Base-by-base conservation (phyloP, 169 alveolate genomes). In the Babesia gibsoni region DNA sequence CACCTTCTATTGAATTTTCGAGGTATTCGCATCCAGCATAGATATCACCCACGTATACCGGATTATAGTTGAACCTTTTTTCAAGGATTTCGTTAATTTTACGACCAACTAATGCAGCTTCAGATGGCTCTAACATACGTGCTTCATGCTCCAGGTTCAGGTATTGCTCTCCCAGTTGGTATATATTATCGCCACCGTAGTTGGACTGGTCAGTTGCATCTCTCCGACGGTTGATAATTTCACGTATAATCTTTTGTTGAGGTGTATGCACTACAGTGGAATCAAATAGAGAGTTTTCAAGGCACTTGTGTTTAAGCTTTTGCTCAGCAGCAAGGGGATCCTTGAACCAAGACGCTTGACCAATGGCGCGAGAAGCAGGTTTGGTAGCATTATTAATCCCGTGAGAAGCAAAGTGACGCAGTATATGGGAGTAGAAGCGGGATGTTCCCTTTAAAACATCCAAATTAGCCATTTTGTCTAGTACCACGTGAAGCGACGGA, bases 31-130 rank as follows among this genome's bases (percentile, higher is more conserved):
- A n/a, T n/a, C n/a, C n/a, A n/a, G n/a, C n/a, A n/a, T n/a, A n/a
- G n/a, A n/a, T n/a, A n/a, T n/a, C n/a, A n/a, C n/a, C n/a, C 16
- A 30, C 2, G 16, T 39, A 25, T 1, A 43, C 23, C 30, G 69
- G 77, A 27, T 74, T 67, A 39, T 64, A 64, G 48, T 74, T 74
- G 35, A 66, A 74, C 49, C 72, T 74, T 27, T 45, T 27, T 39
- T 74, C 70, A 35, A 74, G 49, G 3, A 74, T 43, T 6, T 52
- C 25, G n/a, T 12, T 20, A 30, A 74, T 66, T 65, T 74, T 63
- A 3, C 65, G 46, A 25, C 20, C 32, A 1, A 65, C 4, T 36
- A 41, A 5, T 0, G 72, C 22, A 25, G 42, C 59, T 36, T 74
- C 50, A 9, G 84, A 61, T 35, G 84, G 84, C 18, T 23, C 23